Evolutionary conservation across 345 rosid species (phyloP).

Genomic region (Psidium guajava): DNA sequence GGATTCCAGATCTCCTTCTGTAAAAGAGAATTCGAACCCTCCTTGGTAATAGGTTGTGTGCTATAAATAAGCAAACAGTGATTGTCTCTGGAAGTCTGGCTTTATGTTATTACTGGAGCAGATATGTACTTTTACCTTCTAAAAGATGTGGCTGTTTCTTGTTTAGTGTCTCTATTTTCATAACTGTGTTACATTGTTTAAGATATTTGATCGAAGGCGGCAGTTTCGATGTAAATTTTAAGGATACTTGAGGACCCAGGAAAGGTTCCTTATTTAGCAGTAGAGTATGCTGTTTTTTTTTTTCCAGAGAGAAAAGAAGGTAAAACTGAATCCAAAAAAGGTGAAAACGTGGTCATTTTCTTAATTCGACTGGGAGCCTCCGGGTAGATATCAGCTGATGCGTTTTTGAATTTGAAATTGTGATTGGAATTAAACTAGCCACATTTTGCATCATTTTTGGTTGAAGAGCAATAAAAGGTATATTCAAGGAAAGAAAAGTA

Average conservation of each 20-base stretch:
- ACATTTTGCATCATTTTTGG: neutral
- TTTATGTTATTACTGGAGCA: neutral
- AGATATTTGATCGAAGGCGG: neutral
- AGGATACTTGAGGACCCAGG: neutral
- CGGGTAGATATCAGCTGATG: neutral
- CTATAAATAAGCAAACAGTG: neutral
- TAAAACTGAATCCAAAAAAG: neutral
- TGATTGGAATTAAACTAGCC: neutral
- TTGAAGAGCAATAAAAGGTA: neutral
- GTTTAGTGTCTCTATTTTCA: neutral
- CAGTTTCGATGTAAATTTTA: neutral
- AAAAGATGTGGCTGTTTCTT: neutral
- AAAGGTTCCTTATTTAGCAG: neutral
- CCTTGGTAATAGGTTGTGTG: constrained; percentile 26
- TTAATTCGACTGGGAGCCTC: neutral
- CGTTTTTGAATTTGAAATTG: neutral
- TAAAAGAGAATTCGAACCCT: constrained; percentile 39
- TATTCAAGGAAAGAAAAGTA: neutral
- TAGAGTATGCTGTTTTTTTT: neutral
- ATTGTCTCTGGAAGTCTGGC: neutral
- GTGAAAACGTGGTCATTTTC: neutral
- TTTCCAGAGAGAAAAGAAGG: neutral
- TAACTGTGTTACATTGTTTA: neutral
- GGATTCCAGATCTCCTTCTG: constrained; percentile 56
- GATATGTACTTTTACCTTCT: neutral